phyloP scores from a whole-genome alignment of 371 early-diverging fungal genomes.

The Zancudomyces culisetae region DNA sequence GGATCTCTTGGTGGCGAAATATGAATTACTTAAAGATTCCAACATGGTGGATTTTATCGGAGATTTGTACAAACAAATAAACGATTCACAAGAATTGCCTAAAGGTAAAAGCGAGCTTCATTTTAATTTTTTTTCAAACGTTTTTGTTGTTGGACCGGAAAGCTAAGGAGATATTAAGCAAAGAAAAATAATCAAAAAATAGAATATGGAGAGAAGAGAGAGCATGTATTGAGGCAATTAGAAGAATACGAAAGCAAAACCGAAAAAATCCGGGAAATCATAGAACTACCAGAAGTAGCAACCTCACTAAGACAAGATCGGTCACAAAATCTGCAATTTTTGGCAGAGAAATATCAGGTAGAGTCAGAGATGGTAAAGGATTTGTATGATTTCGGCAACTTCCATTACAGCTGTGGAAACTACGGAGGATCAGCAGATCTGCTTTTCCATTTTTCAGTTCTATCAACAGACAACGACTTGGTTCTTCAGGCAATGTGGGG shows the following conservation, averaged over 20 bases:
- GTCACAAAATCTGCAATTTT: slow-evolving; percentile 59
- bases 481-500: slow-evolving; percentile 83
- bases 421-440: slow-evolving; percentile 80
- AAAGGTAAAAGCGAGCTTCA: no score
- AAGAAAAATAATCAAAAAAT: not conserved
- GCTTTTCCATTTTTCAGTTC: slow-evolving; percentile 77
- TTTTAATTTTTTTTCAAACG: no score
- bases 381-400: slow-evolving; percentile 69
- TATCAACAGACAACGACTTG: slow-evolving; percentile 69
- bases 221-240: slow-evolving; percentile 46
- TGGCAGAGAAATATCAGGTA: slow-evolving; percentile 73
- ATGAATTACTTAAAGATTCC: slow-evolving; percentile 63
- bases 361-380: slow-evolving; percentile 62
- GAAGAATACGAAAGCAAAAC: slow-evolving; percentile 52
- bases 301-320: slow-evolving; percentile 79
- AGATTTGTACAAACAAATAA: slow-evolving; percentile 55
- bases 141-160: not conserved
- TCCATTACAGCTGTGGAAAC: slow-evolving; percentile 80
- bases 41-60: slow-evolving; percentile 85
- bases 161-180: not conserved
- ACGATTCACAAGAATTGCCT: slow-evolving; percentile 31
- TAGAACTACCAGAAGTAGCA: slow-evolving; percentile 79
- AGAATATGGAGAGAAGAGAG: slow-evolving; percentile 55
- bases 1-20: slow-evolving; percentile 66
- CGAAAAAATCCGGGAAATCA: slow-evolving; percentile 65